phyloP scores from a whole-genome alignment of 441 rosid genomes.

The Populus trichocarpa region DNA sequence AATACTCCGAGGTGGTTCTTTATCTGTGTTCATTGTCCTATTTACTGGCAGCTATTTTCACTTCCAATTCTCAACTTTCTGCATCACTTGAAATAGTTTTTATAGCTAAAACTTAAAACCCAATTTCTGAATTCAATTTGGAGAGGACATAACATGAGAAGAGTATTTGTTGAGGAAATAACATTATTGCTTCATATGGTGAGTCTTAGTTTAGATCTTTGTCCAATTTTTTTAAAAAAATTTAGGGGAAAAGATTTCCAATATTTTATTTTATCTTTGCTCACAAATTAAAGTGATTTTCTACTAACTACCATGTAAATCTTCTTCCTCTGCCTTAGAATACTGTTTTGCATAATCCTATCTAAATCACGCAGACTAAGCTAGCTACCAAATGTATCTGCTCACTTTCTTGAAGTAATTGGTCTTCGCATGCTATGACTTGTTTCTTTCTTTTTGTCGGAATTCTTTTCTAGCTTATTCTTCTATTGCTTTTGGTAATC shows the following conservation, averaged over 20 bases:
- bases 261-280: not conserved
- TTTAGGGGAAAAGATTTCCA: not conserved
- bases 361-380: not conserved
- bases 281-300: not conserved
- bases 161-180: not conserved
- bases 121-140: not conserved
- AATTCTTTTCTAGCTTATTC: not conserved
- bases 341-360: not conserved
- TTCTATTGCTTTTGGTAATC: conserved; percentile 4
- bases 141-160: not conserved
- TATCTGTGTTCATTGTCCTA: not conserved
- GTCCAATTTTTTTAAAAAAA: not conserved
- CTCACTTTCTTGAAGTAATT: not conserved
- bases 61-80: not conserved
- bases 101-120: not conserved
- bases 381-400: not conserved
- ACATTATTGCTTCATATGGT: not conserved
- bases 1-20: not conserved
- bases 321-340: not conserved
- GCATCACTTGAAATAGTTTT: not conserved
- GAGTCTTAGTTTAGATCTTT: not conserved
- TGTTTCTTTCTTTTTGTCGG: not conserved
- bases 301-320: not conserved
- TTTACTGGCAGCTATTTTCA: not conserved
- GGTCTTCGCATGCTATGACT: not conserved